Evolutionary conservation across 345 rosid genomes (phyloP), one percentile per base, ranked within the genome.

Genomic region (Aethionema arabicum): DNA sequence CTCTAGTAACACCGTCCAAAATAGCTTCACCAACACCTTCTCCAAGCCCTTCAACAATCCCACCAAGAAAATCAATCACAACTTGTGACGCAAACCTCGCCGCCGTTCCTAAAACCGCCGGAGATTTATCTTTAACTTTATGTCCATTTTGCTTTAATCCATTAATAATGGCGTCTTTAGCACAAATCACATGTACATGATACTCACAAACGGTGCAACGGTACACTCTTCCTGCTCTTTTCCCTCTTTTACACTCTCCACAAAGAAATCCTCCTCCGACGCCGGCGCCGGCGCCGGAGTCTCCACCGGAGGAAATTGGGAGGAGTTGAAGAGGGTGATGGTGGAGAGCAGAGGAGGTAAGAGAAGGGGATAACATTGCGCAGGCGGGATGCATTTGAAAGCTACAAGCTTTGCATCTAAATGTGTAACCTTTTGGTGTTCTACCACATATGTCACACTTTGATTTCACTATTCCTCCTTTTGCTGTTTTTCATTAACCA

Each of bases 381-480:
- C 98, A 92, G 65, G 95, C 77, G 3, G 98, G 96, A 77, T 92
- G 95, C 86, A 92, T 86, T 51, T 82, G 93, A 69, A 82, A 82
- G 45, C 68, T 68, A 43, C 98, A 88, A 27, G 81, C 77, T 40
- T 61, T 73, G 84, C 98, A 92, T 68, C 77, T 66, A 74, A 83
- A 92, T 8, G 58, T 67, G 72, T 80, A 85, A 27, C 96, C 95
- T 77, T 80, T 80, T 7, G 77, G 77, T 43, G 86, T 55, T 61
- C 82, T 82, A 51, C 77, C 85, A 61, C 98, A 92, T 0, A 76
- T 66, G 58, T 83, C 85, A 41, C 98, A 89, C 76, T 77, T 81
- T 1, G 96, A 78, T 76, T 89, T 83, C 15, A 73, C 50, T 35
- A 90, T 76, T 6, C 91, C 96, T 11, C 85, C 78, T 75, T 84